A percentile compares a stretch with the other conserved stretches of the same genome.
These are phyloP conservation scores for Cystobasidium pallidum DNA, from an alignment of 1,284 basidiomycete genomes.

Conservation along the genomic window DNA sequence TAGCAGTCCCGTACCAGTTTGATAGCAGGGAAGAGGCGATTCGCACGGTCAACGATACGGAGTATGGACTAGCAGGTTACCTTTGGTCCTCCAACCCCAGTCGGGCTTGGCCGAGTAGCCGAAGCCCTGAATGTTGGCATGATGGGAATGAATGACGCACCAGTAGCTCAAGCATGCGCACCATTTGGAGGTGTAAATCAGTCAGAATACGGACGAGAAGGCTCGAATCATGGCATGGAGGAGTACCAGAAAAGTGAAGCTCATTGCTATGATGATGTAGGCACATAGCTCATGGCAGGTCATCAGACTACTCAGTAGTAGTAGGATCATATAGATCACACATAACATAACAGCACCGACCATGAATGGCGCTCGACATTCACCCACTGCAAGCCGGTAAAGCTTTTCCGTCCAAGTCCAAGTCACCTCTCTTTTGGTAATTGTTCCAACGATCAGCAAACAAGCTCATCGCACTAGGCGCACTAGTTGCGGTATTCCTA, in stretches of 20 bases:
- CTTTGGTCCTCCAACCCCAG: constrained; percentile 89
- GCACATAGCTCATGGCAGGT: neutral
- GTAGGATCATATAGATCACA: no score
- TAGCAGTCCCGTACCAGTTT: constrained; percentile 61
- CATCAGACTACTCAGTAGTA: neutral
- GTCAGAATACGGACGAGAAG: constrained; percentile 64
- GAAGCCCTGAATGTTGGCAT: constrained; percentile 94
- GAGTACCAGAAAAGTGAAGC: constrained; percentile 43
- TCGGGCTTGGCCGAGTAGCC: constrained; percentile 89
- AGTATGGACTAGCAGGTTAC: constrained; percentile 80
- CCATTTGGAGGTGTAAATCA: constrained; percentile 94
- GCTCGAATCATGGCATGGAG: constrained; percentile 47
- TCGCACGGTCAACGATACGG: constrained; percentile 76
- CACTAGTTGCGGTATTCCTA: neutral
- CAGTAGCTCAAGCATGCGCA: constrained; percentile 75
- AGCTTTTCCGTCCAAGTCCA: neutral
- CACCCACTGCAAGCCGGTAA: neutral
- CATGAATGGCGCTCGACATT: no score
- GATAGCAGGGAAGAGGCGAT: constrained; percentile 91
- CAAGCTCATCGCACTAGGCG: neutral
- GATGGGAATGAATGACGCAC: constrained; percentile 63
- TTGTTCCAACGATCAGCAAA: neutral
- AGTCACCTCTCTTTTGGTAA: neutral
- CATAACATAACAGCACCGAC: no score
- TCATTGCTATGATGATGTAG: constrained; percentile 37